Percentiles rank a stretch among this genome's conserved stretches.
Evolutionary conservation across 495 filamentous ascomycete species (phyloP).

Genomic region (Penicillium manginii): DNA sequence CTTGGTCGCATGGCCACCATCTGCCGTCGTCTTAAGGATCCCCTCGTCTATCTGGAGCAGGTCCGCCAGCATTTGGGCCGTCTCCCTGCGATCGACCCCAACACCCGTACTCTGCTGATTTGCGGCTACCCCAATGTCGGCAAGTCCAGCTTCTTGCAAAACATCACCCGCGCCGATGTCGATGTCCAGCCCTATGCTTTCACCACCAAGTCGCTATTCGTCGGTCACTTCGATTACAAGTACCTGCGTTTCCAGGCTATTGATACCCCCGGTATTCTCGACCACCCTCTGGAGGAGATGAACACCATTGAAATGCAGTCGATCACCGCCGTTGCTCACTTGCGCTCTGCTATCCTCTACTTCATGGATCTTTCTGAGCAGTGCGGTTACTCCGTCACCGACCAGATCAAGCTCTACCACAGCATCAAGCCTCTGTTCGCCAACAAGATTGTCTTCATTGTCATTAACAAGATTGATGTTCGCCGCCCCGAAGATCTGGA

Average conservation of each 20-base stretch:
- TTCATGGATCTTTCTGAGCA: conserved; percentile 99
- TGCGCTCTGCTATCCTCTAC: conserved; percentile 91
- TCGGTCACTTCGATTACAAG: conserved; percentile 98
- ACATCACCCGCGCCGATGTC: conserved; percentile 91
- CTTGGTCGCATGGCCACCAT: conserved; percentile 97
- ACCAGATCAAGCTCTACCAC: conserved; percentile 91
- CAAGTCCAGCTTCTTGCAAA: conserved; percentile 92
- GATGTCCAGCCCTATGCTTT: conserved; percentile 98
- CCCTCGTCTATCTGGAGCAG: conserved; percentile 93
- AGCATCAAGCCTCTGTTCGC: conserved; percentile 95
- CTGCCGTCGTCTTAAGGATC: conserved; percentile 88
- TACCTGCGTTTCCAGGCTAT: conserved; percentile 92
- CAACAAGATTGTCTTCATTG: conserved; percentile 94
- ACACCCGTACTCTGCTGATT: conserved; percentile 90
- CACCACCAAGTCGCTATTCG: conserved; percentile 96
- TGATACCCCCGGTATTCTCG: conserved; percentile 91
- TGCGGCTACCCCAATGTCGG: conserved; percentile 98
- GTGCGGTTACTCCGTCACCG: conserved; percentile 91
- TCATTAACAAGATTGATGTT: conserved; percentile 98
- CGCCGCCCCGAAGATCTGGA: conserved; percentile 87
- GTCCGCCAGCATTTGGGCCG: conserved; percentile 97
- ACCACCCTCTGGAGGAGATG: conserved; percentile 99
- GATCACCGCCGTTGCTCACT: conserved; percentile 95
- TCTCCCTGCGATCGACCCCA: conserved; percentile 96
- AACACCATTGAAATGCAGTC: conserved; percentile 99